Evolutionary conservation across 2,329 filamentous ascomycete species (phyloP).

Genomic region (Lachnellula occidentalis): DNA sequence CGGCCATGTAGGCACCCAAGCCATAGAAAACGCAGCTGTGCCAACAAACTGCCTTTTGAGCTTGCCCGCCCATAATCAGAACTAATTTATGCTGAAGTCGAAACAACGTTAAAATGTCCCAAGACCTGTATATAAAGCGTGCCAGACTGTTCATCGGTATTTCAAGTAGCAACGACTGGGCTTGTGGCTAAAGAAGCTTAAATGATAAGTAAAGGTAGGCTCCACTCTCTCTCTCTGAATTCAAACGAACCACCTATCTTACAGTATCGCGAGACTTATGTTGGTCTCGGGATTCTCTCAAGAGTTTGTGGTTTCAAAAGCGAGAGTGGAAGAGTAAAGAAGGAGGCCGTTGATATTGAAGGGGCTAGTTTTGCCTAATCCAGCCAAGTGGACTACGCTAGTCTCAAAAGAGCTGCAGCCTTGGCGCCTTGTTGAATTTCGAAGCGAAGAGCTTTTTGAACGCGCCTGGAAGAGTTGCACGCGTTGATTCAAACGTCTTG

Average conservation of each 20-base stretch:
- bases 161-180: too few species aligned
- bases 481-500: conserved; percentile 16
- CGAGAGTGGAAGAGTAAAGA: neutral
- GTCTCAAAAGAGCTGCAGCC: conserved; percentile 3
- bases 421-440: conserved; percentile 15
- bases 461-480: conserved; percentile 18
- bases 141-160: too few species aligned
- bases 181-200: too few species aligned
- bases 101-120: too few species aligned
- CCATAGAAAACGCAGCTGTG: conserved; percentile 36
- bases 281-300: too few species aligned
- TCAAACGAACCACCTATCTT: too few species aligned
- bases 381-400: neutral
- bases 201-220: too few species aligned
- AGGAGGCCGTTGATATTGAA: neutral
- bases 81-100: too few species aligned
- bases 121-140: too few species aligned
- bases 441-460: conserved; percentile 15
- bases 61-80: neutral
- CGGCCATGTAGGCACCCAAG: conserved; percentile 37
- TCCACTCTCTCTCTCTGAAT: too few species aligned
- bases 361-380: neutral
- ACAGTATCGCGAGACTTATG: too few species aligned
- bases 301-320: neutral
- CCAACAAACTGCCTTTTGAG: conserved; percentile 30